Evolutionary conservation across 2,329 filamentous ascomycete species (phyloP).

Genomic region (Fusarium oxysporum): DNA sequence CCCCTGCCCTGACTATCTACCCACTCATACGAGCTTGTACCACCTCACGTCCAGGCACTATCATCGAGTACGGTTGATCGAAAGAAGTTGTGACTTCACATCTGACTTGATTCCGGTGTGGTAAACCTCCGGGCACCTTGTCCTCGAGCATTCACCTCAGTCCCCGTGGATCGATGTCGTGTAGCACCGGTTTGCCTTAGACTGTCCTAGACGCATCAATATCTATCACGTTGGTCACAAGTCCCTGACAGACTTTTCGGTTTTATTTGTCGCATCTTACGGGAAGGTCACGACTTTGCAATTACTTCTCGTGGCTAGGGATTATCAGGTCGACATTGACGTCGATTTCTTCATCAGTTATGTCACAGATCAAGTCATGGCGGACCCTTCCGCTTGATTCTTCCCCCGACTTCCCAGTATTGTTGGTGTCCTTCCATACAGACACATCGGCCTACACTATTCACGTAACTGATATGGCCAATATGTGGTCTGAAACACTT

Average conservation of each 20-base stretch:
- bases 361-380: slow-evolving; percentile 57
- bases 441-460: slow-evolving; percentile 69
- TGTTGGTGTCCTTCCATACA: slow-evolving; percentile 73
- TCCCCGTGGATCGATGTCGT: neutral
- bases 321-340: neutral
- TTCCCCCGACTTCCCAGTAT: slow-evolving; percentile 62
- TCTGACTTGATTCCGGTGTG: slow-evolving; percentile 4
- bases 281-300: neutral
- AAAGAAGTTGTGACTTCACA: slow-evolving; percentile 5
- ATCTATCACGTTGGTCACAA: neutral
- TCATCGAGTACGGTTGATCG: slow-evolving; percentile 6
- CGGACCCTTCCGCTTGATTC: slow-evolving; percentile 58
- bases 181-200: neutral
- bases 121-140: slow-evolving; percentile 9
- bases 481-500: slow-evolving; percentile 78
- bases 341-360: slow-evolving; percentile 24
- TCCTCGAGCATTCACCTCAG: neutral
- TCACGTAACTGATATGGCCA: slow-evolving; percentile 76
- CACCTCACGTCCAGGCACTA: slow-evolving; percentile 11
- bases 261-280: neutral
- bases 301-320: neutral
- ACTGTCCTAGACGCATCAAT: neutral
- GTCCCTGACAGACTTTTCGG: neutral
- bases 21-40: slow-evolving; percentile 34
- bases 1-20: slow-evolving; percentile 4